Evolutionary conservation across 2,329 filamentous ascomycete genomes (phyloP).

Genomic region (Setomelanomma holmii): DNA sequence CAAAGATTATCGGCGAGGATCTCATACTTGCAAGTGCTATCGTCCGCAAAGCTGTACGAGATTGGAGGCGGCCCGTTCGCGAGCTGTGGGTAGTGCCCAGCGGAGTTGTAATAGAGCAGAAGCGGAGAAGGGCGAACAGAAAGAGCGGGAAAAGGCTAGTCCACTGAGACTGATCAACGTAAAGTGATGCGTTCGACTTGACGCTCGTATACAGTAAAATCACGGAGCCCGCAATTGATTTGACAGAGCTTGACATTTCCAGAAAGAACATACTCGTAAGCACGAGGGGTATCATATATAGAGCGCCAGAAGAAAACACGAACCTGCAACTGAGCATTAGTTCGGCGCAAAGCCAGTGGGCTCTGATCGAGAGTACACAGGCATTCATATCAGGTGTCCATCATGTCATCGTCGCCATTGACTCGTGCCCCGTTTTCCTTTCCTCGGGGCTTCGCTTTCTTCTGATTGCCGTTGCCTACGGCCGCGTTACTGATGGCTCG

Average conservation of each 20-base stretch:
- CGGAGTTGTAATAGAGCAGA: too few relatives aligned
- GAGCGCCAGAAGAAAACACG: not conserved
- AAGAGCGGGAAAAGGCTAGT: too few relatives aligned
- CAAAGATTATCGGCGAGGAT: not conserved
- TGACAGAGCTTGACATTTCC: too few relatives aligned
- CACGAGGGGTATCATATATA: not conserved
- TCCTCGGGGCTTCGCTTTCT: constrained; percentile 31
- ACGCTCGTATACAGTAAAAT: too few relatives aligned
- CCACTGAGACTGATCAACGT: too few relatives aligned
- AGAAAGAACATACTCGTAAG: too few relatives aligned
- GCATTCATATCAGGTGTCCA: not conserved
- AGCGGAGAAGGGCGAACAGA: too few relatives aligned
- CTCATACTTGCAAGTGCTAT: not conserved
- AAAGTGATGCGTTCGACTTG: too few relatives aligned
- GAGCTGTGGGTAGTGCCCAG: too few relatives aligned
- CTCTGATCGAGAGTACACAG: not conserved
- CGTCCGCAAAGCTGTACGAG: not conserved
- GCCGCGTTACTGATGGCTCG: constrained; percentile 36
- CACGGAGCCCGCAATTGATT: too few relatives aligned
- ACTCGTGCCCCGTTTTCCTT: constrained; percentile 23
- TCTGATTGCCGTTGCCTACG: constrained; percentile 24
- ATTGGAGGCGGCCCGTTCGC: too few relatives aligned
- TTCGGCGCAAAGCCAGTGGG: not conserved
- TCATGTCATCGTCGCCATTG: constrained; percentile 18
- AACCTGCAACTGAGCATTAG: not conserved